Conservation (phyloP, 208 protist genomes). For the Phytomonas sp. region DNA sequence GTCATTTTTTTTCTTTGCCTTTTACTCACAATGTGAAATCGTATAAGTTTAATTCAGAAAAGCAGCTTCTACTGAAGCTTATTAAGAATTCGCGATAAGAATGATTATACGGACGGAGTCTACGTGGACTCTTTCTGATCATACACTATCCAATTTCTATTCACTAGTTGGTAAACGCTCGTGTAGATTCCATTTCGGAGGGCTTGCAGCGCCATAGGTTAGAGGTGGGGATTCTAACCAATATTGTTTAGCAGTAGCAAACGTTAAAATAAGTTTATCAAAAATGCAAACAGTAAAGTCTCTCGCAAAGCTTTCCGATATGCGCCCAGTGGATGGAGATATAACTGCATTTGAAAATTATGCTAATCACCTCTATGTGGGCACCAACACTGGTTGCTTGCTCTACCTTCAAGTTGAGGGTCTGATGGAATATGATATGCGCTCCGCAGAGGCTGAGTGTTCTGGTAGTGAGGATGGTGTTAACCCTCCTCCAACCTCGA, state of each 20-base stretch:
- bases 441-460: background rate
- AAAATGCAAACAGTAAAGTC: constrained; percentile 47
- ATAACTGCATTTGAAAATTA: constrained; percentile 67
- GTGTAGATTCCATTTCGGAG: background rate
- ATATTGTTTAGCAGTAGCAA: background rate
- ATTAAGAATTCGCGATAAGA: background rate
- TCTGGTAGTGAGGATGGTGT: background rate
- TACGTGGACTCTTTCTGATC: background rate
- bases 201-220: background rate
- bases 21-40: background rate
- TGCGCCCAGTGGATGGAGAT: constrained; percentile 35
- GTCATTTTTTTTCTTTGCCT: background rate
- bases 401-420: constrained; percentile 23
- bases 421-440: background rate
- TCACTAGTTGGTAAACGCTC: background rate
- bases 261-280: background rate
- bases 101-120: background rate
- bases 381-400: constrained; percentile 50
- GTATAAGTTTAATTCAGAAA: background rate
- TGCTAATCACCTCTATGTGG: constrained; percentile 40
- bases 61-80: background rate
- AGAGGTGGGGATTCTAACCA: background rate
- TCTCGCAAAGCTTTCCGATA: constrained; percentile 45
- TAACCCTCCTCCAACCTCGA: background rate
- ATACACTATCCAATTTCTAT: constrained; percentile 7